Percentiles rank a stretch among this genome's conserved stretches.
Evolutionary conservation across 1,284 basidiomycete genomes (phyloP).

Genomic region (Polyporus tsugae): DNA sequence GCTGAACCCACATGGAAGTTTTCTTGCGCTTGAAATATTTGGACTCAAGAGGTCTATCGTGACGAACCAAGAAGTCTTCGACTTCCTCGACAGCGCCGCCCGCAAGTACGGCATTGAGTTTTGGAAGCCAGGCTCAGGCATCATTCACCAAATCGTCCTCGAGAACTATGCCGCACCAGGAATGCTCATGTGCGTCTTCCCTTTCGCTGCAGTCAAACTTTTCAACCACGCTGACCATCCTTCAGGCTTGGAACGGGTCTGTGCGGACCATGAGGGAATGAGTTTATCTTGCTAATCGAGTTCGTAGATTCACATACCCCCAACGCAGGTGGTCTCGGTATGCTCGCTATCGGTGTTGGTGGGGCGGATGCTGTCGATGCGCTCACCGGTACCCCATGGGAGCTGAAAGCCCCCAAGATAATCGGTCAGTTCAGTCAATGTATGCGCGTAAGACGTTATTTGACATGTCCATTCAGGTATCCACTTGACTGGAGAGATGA

Average conservation of each 20-base stretch:
- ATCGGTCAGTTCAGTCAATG: slow-evolving; percentile 61
- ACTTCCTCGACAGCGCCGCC: slow-evolving; percentile 95
- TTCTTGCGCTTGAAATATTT: slow-evolving; percentile 6
- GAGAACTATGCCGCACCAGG: slow-evolving; percentile 96
- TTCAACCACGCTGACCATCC: slow-evolving; percentile 20
- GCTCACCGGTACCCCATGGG: slow-evolving; percentile 98
- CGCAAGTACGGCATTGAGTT: slow-evolving; percentile 96
- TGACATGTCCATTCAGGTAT: slow-evolving; percentile 57
- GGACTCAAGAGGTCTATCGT: slow-evolving; percentile 77
- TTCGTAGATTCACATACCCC: slow-evolving; percentile 94
- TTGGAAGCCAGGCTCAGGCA: slow-evolving; percentile 96
- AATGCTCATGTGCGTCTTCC: slow-evolving; percentile 74
- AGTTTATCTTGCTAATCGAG: neutral
- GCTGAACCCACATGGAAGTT: neutral
- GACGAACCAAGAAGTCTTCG: slow-evolving; percentile 96
- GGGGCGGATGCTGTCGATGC: slow-evolving; percentile 99
- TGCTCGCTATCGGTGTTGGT: slow-evolving; percentile 98
- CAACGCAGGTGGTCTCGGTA: slow-evolving; percentile 97
- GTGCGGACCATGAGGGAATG: slow-evolving; percentile 42
- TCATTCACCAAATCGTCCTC: slow-evolving; percentile 98
- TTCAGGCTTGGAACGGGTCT: slow-evolving; percentile 79
- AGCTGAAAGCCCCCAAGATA: slow-evolving; percentile 93
- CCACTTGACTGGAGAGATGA: slow-evolving; percentile 88
- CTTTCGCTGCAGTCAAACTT: neutral
- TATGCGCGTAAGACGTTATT: neutral